Base-by-base conservation (phyloP, 169 alveolate species). In the Eimeria necatrix region DNA sequence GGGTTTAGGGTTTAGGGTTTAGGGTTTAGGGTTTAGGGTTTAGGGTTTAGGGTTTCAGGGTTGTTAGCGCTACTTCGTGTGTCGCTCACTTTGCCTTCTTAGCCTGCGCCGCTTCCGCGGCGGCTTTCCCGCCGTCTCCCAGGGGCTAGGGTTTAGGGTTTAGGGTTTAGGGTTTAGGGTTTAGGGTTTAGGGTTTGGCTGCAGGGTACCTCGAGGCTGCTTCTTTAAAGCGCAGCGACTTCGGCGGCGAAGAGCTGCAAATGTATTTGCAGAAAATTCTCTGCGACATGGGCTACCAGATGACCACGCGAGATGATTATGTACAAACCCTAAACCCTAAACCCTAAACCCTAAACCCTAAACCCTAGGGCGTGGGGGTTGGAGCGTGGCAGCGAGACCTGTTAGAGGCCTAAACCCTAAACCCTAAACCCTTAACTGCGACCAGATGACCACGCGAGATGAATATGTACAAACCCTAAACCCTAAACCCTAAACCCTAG, bases 231-330 rank as follows among this genome's bases (percentile, higher is more conserved):
- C 74, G 98, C 22, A 90, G 95, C 70, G 97, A 97, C 87, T 93
- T 95, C 60, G 98, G 97, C 49, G 98, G 98, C 18, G 96, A 95
- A 56, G 97, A 96, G 80, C 83, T 97, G 26, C 96, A 96, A 90
- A 95, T 96, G 96, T 94, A 95, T 80, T 71, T 97, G 53, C 96
- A 95, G 68, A 94, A 93, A 87, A 76, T 96, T 18, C 86, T 97
- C 4, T 93, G 97, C 94, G 97, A 97, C 87, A 96, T 70, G 91
- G 97, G 97, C 84, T 93, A 93, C 52, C 59, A 86, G 51, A 94
- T 96, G 70, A 95, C 97, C 10, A 96, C 98, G 4, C 80, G 97
- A 16, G 97, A 96, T 41, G 97, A 96, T 80, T 93, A 87, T 71
- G 95, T 92, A 46, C 48, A 53, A 53, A 53, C 64, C 64, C 64